Evolutionary conservation across 1,284 basidiomycete genomes (phyloP), one percentile per base, ranked within the genome.

Genomic region (Sanghuangporus weigelae): DNA sequence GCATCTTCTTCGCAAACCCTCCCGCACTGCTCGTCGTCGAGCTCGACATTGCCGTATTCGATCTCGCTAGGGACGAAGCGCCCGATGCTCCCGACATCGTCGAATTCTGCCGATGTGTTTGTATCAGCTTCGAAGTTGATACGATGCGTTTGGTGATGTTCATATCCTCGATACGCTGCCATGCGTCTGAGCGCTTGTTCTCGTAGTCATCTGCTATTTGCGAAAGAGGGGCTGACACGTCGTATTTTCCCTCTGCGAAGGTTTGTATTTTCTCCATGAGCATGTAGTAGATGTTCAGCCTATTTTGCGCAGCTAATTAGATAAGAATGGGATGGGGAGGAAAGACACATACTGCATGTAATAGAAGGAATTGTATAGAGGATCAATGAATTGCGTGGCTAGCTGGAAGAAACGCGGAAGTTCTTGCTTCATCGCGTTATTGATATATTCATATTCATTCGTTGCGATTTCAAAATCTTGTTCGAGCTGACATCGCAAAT

Each of bases 371-470:
- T 98, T 91, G 84, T 98, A 99, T 14, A 99, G 80, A 1, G 97
- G 97, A 68, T 96, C 92, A 73, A 99, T 93, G 77, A 98, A 98
- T 65, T 90, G 85, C 0, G 92, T 90, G 0, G 91, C 84, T 71
- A 98, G 84, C 36, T 83, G 82, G 79, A 99, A 88, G 80, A 99
- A 98, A 19, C 86, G 84, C 1, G 96, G 96, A 39, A 99, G 81
- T 72, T 99, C 97, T 63, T 85, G 83, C 80, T 99, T 99, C 77
- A 98, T 79, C 6, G 92, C 83, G 67, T 82, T 91, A 77, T 99
- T 99, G 79, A 96, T 95, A 74, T 93, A 93, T 70, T 99, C 97
- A 70, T 98, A 99, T 72, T 99, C 97, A 67, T 90, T 93, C 0
- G 93, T 89, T 1, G 97, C 95, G 60, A 91, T 78, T 75, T 99